These are phyloP conservation scores for Agrocybe praecox DNA, from an alignment of 768 basidiomycete genomes.

Conservation along the genomic window DNA sequence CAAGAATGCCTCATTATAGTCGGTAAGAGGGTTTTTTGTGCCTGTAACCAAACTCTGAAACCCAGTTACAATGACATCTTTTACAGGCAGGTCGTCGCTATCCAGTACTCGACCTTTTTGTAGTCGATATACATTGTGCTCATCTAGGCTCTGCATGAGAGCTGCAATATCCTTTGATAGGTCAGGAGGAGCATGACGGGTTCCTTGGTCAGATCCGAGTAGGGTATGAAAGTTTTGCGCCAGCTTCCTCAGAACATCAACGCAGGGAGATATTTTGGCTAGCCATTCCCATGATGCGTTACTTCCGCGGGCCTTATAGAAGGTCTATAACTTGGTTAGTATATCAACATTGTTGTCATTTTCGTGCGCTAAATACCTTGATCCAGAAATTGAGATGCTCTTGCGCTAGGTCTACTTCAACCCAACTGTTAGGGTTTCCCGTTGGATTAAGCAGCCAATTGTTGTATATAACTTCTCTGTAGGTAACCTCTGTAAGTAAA, in stretches of 20 bases:
- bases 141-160: slow-evolving; percentile 23
- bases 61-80: too few relatives aligned
- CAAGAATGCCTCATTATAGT: too few relatives aligned
- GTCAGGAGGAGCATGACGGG: slow-evolving; percentile 16
- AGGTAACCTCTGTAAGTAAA: neutral
- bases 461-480: slow-evolving; percentile 23
- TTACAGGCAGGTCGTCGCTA: too few relatives aligned
- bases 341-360: too few relatives aligned
- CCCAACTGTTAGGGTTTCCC: slow-evolving; percentile 24
- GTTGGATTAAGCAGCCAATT: slow-evolving; percentile 37
- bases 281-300: slow-evolving; percentile 30
- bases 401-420: slow-evolving; percentile 32
- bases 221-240: slow-evolving; percentile 14
- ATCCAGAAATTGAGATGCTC: too few relatives aligned
- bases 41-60: too few relatives aligned
- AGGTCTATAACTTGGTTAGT: too few relatives aligned
- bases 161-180: slow-evolving; percentile 18
- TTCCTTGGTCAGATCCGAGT: slow-evolving; percentile 22
- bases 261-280: slow-evolving; percentile 23
- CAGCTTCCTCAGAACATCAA: slow-evolving; percentile 21
- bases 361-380: too few relatives aligned
- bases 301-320: slow-evolving; percentile 26
- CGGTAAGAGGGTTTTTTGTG: too few relatives aligned
- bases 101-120: too few relatives aligned
- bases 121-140: slow-evolving; percentile 26